These are phyloP conservation scores for Sistotremastrum suecicum DNA, from an alignment of 768 basidiomycete genomes.

Conservation along the genomic window DNA sequence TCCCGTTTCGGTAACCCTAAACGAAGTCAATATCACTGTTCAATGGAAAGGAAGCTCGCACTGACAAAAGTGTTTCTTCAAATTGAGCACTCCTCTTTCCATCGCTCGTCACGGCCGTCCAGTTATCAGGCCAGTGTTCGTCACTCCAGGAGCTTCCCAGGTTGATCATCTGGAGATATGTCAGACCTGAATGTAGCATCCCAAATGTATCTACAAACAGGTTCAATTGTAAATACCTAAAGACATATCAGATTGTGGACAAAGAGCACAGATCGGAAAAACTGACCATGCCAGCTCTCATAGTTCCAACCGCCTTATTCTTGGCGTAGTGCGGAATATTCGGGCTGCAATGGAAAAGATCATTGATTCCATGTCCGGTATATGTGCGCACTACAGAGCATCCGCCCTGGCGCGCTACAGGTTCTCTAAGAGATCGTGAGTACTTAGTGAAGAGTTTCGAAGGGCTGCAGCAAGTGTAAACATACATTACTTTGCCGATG, in stretches of 20 bases:
- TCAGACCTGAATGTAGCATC: conserved; percentile 3
- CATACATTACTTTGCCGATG: conserved; percentile 75
- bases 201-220: conserved; percentile 27
- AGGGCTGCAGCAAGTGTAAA: conserved; percentile 2
- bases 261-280: not conserved
- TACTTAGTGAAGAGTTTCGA: not conserved
- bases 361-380: conserved; percentile 82
- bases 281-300: conserved; percentile 87
- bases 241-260: not conserved
- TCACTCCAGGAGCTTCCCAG: conserved; percentile 63
- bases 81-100: conserved; percentile 91
- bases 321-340: conserved; percentile 94
- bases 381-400: conserved; percentile 89
- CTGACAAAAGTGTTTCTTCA: conserved; percentile 91
- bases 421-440: conserved; percentile 44
- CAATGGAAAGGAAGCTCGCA: conserved; percentile 9
- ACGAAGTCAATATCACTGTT: not conserved
- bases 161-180: conserved; percentile 68
- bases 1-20: conserved; percentile 82
- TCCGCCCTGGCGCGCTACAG: conserved; percentile 65
- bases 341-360: conserved; percentile 72
- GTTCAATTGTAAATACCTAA: conserved; percentile 59
- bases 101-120: conserved; percentile 91
- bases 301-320: conserved; percentile 82
- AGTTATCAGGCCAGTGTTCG: conserved; percentile 86